Base-by-base conservation (phyloP, 2,329 filamentous ascomycete species). In the Hypomyces rosellus region DNA sequence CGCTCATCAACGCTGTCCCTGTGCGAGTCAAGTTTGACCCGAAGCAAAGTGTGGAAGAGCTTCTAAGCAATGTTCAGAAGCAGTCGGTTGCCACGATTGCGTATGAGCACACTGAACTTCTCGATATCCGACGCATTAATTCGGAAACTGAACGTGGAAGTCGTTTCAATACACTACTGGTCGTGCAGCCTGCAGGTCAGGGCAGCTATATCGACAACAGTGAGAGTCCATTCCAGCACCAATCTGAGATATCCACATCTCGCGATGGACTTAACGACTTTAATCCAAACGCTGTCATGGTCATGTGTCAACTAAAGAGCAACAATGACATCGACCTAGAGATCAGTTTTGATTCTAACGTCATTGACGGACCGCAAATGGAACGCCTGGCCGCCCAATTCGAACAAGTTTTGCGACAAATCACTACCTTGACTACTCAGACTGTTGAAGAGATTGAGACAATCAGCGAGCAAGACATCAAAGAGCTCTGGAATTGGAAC, bases 71-170 rank as follows among this genome's bases (percentile, higher is more conserved):
- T 7, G 46, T 65, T 12, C 63, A 66, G 54, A 46, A 53, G 13
- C 57, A 56, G 46, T 36, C 57, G 8, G 43, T 53, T 34, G 58
- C 63, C 34, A 62, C 59, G 56, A 55, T 56, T 15, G 40, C 56
- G 3, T 61, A 54, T 39, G 65, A 63, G 43, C 55, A 63, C 14
- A 56, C 61, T 5, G 60, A 62, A 16, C 43, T 68, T 4, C 58
- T 62, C 4, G 57, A 63, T 30, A 57, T 46, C 74, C 51, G 54
- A 12, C 47, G 52, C 8, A 30, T 56, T 3, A 39, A 49, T 11
- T 12, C 46, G 4, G 45, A 59, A 15, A 42, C 57, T 12, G 46
- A 44, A 4, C 11, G 48, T 18, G 57, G 44, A n/a, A 55, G 55
- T 36, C 39, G 50, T 15, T 59, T 59, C 30, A 53, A 56, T 33